Evolutionary conservation across 768 basidiomycete species (phyloP).

Genomic region (Tylopilus plumbeoviolaceoides): DNA sequence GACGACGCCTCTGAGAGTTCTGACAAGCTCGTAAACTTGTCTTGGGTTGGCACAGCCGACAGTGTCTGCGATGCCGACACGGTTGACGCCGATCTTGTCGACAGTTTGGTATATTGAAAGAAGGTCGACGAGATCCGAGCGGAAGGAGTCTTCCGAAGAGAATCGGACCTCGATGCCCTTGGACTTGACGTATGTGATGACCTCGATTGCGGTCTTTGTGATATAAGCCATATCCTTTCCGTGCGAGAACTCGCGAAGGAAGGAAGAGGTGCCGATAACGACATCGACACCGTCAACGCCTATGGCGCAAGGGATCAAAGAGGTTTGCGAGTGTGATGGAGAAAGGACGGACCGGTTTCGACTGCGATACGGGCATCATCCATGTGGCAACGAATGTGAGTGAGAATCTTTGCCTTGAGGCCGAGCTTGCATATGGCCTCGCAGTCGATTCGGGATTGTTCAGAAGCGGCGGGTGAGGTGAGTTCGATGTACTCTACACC

Average conservation of each 20-base stretch:
- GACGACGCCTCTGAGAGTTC: conserved; percentile 94
- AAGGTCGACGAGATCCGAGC: conserved; percentile 97
- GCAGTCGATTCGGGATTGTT: conserved; percentile 91
- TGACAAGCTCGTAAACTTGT: conserved; percentile 97
- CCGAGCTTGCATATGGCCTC: conserved; percentile 99
- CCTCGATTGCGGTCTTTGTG: conserved; percentile 97
- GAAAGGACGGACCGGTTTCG: conserved; percentile 74
- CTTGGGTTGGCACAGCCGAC: conserved; percentile 98
- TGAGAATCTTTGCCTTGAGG: conserved; percentile 93
- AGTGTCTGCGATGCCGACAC: conserved; percentile 98
- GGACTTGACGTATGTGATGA: conserved; percentile 99
- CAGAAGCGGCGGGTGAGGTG: conserved; percentile 95
- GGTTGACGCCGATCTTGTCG: conserved; percentile 98
- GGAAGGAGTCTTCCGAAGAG: conserved; percentile 99
- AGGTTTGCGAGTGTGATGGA: neutral
- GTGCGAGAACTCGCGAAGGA: conserved; percentile 99
- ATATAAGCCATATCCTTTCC: conserved; percentile 99
- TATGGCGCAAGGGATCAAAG: conserved; percentile 26
- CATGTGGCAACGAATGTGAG: conserved; percentile 99
- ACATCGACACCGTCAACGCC: conserved; percentile 99
- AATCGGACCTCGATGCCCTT: conserved; percentile 99
- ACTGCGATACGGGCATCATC: conserved; percentile 98
- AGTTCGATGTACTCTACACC: conserved; percentile 99
- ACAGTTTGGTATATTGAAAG: conserved; percentile 99
- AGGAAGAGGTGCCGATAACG: conserved; percentile 98